A percentile compares a stretch with the other conserved stretches of the same genome.
These are phyloP conservation scores for Cutaneotrichosporon cutaneum DNA, from an alignment of 1,284 basidiomycete species.

Conservation along the genomic window DNA sequence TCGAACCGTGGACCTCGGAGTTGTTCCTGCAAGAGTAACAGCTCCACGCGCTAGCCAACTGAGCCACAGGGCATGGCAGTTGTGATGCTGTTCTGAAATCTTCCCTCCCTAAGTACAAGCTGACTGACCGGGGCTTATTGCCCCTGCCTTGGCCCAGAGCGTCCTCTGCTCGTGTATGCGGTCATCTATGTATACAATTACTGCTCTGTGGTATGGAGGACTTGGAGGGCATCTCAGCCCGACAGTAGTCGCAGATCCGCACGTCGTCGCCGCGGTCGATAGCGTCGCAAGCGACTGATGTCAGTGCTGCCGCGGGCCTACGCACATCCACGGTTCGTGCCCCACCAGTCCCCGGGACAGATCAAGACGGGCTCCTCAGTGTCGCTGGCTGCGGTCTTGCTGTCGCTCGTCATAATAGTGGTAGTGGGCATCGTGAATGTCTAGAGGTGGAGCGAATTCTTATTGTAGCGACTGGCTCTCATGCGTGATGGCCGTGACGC, in stretches of 20 bases:
- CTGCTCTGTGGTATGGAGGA: too few relatives aligned
- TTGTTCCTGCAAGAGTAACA: neutral
- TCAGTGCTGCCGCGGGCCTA: neutral
- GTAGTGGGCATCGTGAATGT: neutral
- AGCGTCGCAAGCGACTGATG: neutral
- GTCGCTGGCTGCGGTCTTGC: too few relatives aligned
- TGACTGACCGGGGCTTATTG: too few relatives aligned
- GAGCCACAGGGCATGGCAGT: neutral
- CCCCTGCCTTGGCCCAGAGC: too few relatives aligned
- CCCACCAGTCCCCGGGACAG: neutral
- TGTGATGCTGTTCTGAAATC: neutral
- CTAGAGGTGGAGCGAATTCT: too few relatives aligned
- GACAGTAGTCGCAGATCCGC: neutral
- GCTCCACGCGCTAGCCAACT: constrained; percentile 7
- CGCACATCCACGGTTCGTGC: neutral
- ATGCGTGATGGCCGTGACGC: too few relatives aligned
- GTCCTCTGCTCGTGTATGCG: too few relatives aligned
- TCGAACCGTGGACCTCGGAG: constrained; percentile 7
- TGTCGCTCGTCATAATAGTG: too few relatives aligned
- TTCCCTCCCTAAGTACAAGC: neutral
- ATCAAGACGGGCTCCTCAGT: neutral
- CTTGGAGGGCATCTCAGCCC: neutral
- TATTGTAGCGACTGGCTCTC: too few relatives aligned
- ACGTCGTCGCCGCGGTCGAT: neutral
- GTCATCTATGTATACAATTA: neutral